phyloP scores from a whole-genome alignment of 305 asterid genomes.

The Plantago lanceolata region DNA sequence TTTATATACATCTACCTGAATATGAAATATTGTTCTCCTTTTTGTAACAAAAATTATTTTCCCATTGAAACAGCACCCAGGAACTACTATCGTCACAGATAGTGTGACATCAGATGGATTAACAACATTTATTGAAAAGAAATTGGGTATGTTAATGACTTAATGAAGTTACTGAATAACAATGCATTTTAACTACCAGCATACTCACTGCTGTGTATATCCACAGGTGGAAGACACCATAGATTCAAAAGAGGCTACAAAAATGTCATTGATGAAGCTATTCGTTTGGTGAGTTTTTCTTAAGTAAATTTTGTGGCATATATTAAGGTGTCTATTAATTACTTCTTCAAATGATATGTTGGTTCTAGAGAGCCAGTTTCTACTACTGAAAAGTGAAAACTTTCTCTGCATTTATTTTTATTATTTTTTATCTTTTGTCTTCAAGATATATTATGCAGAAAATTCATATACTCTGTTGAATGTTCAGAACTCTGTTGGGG shows the following conservation, averaged over 20 bases:
- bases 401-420: slow-evolving; percentile 8
- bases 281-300: slow-evolving; percentile 70
- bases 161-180: slow-evolving; percentile 11
- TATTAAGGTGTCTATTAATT: background rate
- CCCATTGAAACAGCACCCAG: slow-evolving; percentile 69
- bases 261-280: slow-evolving; percentile 97
- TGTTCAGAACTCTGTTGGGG: slow-evolving; percentile 76
- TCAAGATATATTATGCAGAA: slow-evolving; percentile 6
- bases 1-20: slow-evolving; percentile 9
- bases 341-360: slow-evolving; percentile 1
- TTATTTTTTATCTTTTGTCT: slow-evolving; percentile 3
- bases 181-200: slow-evolving; percentile 20
- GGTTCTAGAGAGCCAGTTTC: no score
- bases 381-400: no score
- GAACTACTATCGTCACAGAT: slow-evolving; percentile 91
- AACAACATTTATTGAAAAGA: slow-evolving; percentile 81
- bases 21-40: slow-evolving; percentile 24
- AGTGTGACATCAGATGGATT: slow-evolving; percentile 98
- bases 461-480: slow-evolving; percentile 22
- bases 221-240: slow-evolving; percentile 86
- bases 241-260: slow-evolving; percentile 99
- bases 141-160: slow-evolving; percentile 66
- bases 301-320: slow-evolving; percentile 13
- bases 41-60: slow-evolving; percentile 16
- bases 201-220: slow-evolving; percentile 26